Evolutionary conservation across 2,329 filamentous ascomycete species (phyloP).

Genomic region (Penicillium freii): DNA sequence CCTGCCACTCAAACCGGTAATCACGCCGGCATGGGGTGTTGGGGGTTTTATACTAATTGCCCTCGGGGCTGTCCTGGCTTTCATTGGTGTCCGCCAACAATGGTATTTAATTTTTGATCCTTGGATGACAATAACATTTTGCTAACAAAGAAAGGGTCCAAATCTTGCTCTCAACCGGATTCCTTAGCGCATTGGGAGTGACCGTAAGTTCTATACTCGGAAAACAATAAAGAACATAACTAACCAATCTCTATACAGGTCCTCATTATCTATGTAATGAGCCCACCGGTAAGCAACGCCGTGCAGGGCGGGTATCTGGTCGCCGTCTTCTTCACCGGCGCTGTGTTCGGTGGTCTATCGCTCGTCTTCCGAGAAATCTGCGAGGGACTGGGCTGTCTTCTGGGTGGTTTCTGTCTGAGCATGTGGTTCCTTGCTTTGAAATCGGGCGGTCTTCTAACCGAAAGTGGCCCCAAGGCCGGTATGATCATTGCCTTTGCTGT

Average conservation of each 20-base stretch:
- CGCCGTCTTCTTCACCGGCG: conserved; percentile 69
- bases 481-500: conserved; percentile 74
- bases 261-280: conserved; percentile 86
- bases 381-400: conserved; percentile 77
- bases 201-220: conserved; percentile 47
- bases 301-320: conserved; percentile 86
- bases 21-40: conserved; percentile 80
- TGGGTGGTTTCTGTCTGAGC: conserved; percentile 79
- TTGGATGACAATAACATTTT: background rate
- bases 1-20: conserved; percentile 68
- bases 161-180: conserved; percentile 75
- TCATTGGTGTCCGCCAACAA: conserved; percentile 80
- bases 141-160: conserved; percentile 54
- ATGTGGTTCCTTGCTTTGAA: conserved; percentile 88
- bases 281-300: conserved; percentile 67
- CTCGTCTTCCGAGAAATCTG: conserved; percentile 81
- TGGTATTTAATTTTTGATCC: conserved; percentile 43
- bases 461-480: conserved; percentile 62
- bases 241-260: conserved; percentile 43
- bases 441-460: conserved; percentile 69
- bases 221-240: background rate
- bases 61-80: conserved; percentile 66
- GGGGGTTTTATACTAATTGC: conserved; percentile 73
- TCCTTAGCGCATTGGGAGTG: conserved; percentile 69
- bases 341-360: conserved; percentile 69